Evolutionary conservation across 2,329 filamentous ascomycete genomes (phyloP).

Genomic region (Corynespora cassiicola): DNA sequence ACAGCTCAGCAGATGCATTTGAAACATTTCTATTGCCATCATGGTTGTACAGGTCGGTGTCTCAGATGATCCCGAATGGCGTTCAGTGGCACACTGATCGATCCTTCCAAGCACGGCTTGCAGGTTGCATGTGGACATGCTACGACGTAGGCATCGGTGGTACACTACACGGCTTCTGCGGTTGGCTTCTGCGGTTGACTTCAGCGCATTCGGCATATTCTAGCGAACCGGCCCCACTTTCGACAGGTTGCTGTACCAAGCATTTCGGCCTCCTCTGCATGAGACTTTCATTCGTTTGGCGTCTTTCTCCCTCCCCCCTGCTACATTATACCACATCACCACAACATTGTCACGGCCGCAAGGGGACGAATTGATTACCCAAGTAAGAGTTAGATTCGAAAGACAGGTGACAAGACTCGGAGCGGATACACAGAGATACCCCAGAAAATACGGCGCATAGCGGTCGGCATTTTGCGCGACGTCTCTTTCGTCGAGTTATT

Average conservation of each 20-base stretch:
- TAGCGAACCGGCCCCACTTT: conserved; percentile 24
- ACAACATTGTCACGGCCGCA: conserved; percentile 21
- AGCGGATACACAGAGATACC: conserved; percentile 24
- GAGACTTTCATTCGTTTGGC: conserved; percentile 23
- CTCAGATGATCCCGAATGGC: conserved; percentile 28
- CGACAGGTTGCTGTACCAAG: not conserved
- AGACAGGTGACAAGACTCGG: conserved; percentile 7
- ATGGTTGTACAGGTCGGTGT: conserved; percentile 21
- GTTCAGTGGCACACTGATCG: conserved; percentile 31
- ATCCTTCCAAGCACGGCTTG: conserved; percentile 26
- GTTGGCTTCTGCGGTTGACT: conserved; percentile 20
- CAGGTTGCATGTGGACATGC: conserved; percentile 21
- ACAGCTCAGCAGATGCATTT: conserved; percentile 11
- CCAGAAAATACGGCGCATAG: conserved; percentile 13
- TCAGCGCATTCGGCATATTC: conserved; percentile 21
- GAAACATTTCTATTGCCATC: conserved; percentile 29
- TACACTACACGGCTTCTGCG: conserved; percentile 14
- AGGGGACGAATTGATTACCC: conserved; percentile 13
- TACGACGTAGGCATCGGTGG: conserved; percentile 10
- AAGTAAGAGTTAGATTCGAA: conserved; percentile 9
- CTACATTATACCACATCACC: conserved; percentile 13
- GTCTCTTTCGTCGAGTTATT: conserved; percentile 2
- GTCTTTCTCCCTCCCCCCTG: conserved; percentile 11
- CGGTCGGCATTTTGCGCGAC: conserved; percentile 7
- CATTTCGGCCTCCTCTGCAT: conserved; percentile 11